Evolutionary conservation across 495 filamentous ascomycete species (phyloP), one percentile per base, ranked within the genome.

Genomic region (Penicillium maclennaniae): DNA sequence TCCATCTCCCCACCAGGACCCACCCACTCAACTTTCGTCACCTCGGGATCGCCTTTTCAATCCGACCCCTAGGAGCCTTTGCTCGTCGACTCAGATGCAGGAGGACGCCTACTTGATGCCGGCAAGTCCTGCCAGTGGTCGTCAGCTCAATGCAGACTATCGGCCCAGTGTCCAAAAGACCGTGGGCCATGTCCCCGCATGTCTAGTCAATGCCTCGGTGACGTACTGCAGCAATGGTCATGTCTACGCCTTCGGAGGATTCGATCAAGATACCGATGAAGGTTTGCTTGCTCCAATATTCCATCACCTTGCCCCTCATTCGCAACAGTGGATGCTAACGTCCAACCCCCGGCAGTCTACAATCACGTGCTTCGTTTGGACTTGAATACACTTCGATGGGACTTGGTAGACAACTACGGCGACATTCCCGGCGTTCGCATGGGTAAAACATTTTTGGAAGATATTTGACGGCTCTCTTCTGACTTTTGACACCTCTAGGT

Each of bases 201-300:
- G 93, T 63, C 80, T 98, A 38, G 92, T 97, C 48, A 97, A 97
- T 77, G 93, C 93, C 49, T 97, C 95, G 14, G 91, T 97, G 47
- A 97, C 93, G 16, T 96, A 95, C 69, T 95, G 92, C 63, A 89
- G 90, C 42, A 89, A 95, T 69, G 91, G 96, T 71, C 83, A 88
- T 65, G 97, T 98, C 59, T 97, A 96, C 71, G 93, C 92, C 23
- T 98, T 98, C 73, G 93, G 93, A 12, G 93, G 93, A n/a, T 98
- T 98, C 60, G 93, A 98, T 65, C 92, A 96, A 66, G 97, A 93
- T 65, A 97, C 93, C 8, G 93, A 98, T 68, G 93, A 98, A 79
- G 85, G 85, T 85, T 47, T 7, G 47, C 19, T 37, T 16, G 43
- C 34, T 34, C 19, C n/a, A 27, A 42, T 31, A 9, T 7, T 5